Base-by-base conservation (phyloP, 2,329 filamentous ascomycete species). In the Colletotrichum tropicale region DNA sequence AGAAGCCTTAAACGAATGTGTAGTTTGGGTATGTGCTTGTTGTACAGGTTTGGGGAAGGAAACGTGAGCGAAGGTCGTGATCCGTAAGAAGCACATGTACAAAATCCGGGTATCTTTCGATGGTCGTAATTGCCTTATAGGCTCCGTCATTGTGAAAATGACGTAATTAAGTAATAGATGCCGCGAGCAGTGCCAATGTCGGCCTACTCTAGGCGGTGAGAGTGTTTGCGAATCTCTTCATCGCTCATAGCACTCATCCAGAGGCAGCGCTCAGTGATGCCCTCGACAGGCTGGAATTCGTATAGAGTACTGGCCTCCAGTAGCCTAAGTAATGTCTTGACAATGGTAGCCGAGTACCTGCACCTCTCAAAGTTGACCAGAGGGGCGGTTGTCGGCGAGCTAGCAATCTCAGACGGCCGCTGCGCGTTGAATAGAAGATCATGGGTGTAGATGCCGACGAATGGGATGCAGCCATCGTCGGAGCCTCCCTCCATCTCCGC, bases 361-460 rank as follows among this genome's bases (percentile, higher is more conserved):
- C 94, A 95, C 74, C 94, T 90, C 86, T 96, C 94, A 85, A 97
- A 97, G 83, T 97, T 97, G 79, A 97, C 91, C 60, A 97, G 87
- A 16, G 93, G 92, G 76, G 94, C 90, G 7, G 91, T 91, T 0
- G 87, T 90, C 24, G 92, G 92, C 5, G 91, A 94, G 79, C 90
- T 91, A 2, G 92, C 92, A 78, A 96, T 93, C 82, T 94, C 93
- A 3, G 93, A 92, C 2, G 95, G 94, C 77, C 95, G 91, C 82
- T 96, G 94, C 1, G 93, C 92, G 80, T 96, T 96, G 87, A 94
- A 95, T 60, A 96, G 91, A 55, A 97, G 88, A 81, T 97, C 95
- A 80, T 96, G 94, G 3, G 94, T 96, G 83, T 97, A 97, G 71
- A 93, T 93, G 74, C 93, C 95, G 64, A 97, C 94, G 81, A 97